Evolutionary conservation across 371 early-diverging fungal genomes (phyloP).

Genomic region (Synchytrium microbalum): DNA sequence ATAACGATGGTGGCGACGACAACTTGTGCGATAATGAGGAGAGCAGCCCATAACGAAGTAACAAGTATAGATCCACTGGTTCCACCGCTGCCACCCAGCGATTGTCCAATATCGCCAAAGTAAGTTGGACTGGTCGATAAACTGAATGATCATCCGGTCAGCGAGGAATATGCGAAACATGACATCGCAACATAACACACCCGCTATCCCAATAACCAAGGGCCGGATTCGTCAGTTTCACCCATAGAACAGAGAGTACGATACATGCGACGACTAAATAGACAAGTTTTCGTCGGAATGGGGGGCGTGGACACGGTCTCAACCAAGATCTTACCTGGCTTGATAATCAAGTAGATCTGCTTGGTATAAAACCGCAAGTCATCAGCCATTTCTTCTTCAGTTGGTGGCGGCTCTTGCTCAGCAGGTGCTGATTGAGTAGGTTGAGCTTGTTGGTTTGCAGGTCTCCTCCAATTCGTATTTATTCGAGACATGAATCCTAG

Average conservation of each 20-base stretch:
- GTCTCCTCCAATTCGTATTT: not conserved
- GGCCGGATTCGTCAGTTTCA: no score
- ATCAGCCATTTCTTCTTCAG: conserved; percentile 29
- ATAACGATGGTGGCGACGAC: conserved; percentile 70
- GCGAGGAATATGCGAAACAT: no score
- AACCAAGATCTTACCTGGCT: conserved; percentile 58
- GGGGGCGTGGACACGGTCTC: conserved; percentile 10
- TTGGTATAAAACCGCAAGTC: conserved; percentile 68
- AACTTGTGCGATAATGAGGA: conserved; percentile 68
- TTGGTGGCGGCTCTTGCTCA: conserved; percentile 14
- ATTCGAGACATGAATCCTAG: not conserved
- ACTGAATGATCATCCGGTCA: no score
- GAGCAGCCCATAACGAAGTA: conserved; percentile 48
- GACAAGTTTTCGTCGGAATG: not conserved
- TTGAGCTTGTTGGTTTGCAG: not conserved
- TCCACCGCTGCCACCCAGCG: no score
- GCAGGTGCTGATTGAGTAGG: not conserved
- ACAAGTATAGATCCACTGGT: no score
- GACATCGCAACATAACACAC: no score
- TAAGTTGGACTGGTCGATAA: no score
- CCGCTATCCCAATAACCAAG: no score
- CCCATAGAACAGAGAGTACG: no score
- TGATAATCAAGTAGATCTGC: conserved; percentile 71
- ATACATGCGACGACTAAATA: no score
- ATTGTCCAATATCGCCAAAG: no score